phyloP scores from a whole-genome alignment of 1,139 yeast genomes.

The Pneumocystis sp. region DNA sequence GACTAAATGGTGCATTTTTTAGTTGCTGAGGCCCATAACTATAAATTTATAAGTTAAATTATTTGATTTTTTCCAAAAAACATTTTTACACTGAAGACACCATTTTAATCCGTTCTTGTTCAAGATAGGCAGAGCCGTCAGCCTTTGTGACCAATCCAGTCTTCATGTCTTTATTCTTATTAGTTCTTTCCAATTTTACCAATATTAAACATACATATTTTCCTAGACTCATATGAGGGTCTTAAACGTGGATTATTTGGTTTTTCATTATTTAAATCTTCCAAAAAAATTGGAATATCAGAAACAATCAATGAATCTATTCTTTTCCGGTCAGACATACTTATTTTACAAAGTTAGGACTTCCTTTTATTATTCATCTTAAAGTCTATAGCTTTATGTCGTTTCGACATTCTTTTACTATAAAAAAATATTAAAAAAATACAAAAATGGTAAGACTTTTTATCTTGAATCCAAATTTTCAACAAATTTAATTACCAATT shows the following conservation, averaged over 20 bases:
- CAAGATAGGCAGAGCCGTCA: conserved; percentile 72
- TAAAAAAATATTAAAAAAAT: conserved; percentile 2
- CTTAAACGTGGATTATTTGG: neutral
- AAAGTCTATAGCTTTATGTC: neutral
- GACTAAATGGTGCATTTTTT: conserved; percentile 21
- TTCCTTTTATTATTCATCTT: neutral
- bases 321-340: conserved; percentile 24
- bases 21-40: conserved; percentile 68
- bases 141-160: conserved; percentile 56
- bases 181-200: conserved; percentile 4
- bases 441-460: neutral
- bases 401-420: neutral
- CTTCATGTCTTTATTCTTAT: conserved; percentile 27
- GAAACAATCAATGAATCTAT: conserved; percentile 27
- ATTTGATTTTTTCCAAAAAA: neutral
- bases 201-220: neutral
- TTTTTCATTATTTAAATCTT: neutral
- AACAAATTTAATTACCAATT: neutral
- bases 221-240: neutral
- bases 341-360: neutral
- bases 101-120: conserved; percentile 45
- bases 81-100: conserved; percentile 47
- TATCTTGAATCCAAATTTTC: neutral
- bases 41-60: neutral
- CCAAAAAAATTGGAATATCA: conserved; percentile 15